Base-by-base conservation (phyloP, 164 flowering plant species). In the Akebia trifoliata region DNA sequence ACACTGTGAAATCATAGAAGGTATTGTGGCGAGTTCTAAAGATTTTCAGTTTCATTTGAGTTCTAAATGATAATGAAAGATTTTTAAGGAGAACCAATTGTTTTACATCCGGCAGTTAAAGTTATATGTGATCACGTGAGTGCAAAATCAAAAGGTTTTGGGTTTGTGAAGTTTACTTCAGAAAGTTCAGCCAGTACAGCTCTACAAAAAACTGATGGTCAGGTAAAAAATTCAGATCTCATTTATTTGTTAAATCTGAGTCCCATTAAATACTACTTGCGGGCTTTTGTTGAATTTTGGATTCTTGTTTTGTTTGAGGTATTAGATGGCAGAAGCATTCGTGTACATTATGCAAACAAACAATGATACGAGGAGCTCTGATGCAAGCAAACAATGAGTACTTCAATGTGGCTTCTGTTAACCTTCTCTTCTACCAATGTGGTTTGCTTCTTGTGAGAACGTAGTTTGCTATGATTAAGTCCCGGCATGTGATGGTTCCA, bases 121-220 rank as follows among this genome's bases (percentile, higher is more conserved):
- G 85, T 84, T 21, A 79, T 84, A 54, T 82, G 90, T 64, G 71
- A 84, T 73, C 83, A 51, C 50, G 59, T 47, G 48, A 77, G 68
- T 58, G 80, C 81, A 43, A 73, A 70, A 66, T 86, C 90, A 11
- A 80, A 74, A 70, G 87, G 86, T 10, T 86, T 68, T 70, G 94
- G 87, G 20, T 86, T 86, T 72, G 83, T 86, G 51, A 66, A 56
- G 26, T 86, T 74, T 56, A 62, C 65, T 18, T 57, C 79, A 25
- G 83, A 78, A 61, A 51, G 42, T 30, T 74, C 77, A 11, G 81
- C 90, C 8, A 45, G 24, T 35, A 53, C 50, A 31, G 89, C 90
- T 62, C 62, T 81, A 5, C 72, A 76, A 55, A 72, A 79, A 68
- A 77, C 83, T 87, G 59, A 83, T 70, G 78, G 74, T n/a, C 72